Evolutionary conservation across 208 protist genomes (phyloP).

Genomic region (Leishmania gerbilli): DNA sequence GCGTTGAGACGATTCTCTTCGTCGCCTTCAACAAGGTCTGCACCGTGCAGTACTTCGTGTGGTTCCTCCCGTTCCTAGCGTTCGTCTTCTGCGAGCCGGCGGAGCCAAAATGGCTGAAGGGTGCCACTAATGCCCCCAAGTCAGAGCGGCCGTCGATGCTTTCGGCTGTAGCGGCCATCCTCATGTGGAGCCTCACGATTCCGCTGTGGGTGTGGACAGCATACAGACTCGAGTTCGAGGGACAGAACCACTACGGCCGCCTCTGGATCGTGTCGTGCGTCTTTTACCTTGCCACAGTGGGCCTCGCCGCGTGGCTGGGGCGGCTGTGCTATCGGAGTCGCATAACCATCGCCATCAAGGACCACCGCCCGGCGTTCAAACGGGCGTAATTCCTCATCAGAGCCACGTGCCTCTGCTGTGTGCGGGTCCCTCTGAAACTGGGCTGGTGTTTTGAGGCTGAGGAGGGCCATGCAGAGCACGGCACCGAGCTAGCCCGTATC

Average conservation of each 20-base stretch:
- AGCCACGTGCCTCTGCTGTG: background rate
- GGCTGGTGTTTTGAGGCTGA: background rate
- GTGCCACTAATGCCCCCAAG: background rate
- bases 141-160: slow-evolving; percentile 21
- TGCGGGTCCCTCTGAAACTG: background rate
- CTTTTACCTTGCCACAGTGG: slow-evolving; percentile 86
- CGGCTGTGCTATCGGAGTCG: slow-evolving; percentile 44
- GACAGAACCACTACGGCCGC: slow-evolving; percentile 72
- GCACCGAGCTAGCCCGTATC: background rate
- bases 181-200: slow-evolving; percentile 69
- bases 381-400: background rate
- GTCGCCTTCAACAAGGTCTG: slow-evolving; percentile 95
- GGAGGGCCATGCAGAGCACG: background rate
- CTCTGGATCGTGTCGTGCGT: slow-evolving; percentile 83
- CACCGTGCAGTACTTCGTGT: slow-evolving; percentile 96
- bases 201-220: slow-evolving; percentile 80
- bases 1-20: slow-evolving; percentile 87
- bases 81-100: slow-evolving; percentile 73
- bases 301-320: slow-evolving; percentile 63
- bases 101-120: slow-evolving; percentile 9
- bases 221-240: slow-evolving; percentile 86
- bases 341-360: slow-evolving; percentile 15
- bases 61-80: slow-evolving; percentile 88
- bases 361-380: slow-evolving; percentile 18
- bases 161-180: slow-evolving; percentile 30